Conservation (phyloP, 2,329 filamentous ascomycete genomes). For the Magnaporthiopsis incrustans region DNA sequence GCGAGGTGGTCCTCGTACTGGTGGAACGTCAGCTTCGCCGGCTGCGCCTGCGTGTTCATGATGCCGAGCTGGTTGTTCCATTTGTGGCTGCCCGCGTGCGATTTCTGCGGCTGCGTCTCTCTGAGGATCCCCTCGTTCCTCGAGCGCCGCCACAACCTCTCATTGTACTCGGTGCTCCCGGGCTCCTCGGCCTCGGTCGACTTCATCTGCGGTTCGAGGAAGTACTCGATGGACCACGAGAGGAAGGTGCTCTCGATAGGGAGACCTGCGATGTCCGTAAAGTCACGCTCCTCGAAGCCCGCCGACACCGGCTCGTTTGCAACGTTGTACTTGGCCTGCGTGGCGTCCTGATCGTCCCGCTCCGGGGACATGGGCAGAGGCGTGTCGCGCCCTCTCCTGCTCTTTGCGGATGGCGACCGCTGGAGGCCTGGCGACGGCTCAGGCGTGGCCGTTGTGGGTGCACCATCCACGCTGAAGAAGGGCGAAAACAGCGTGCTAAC, state of each 20-base stretch:
- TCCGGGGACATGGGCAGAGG: slow-evolving; percentile 53
- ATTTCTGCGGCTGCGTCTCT: slow-evolving; percentile 89
- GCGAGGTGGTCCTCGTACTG: slow-evolving; percentile 96
- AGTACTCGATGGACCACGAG: slow-evolving; percentile 96
- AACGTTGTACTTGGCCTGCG: slow-evolving; percentile 64
- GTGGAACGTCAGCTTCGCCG: slow-evolving; percentile 89
- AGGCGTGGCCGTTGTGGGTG: slow-evolving; percentile 25
- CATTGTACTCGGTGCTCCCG: slow-evolving; percentile 92
- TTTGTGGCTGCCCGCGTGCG: slow-evolving; percentile 72
- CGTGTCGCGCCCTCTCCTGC: slow-evolving; percentile 30
- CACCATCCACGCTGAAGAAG: slow-evolving; percentile 38
- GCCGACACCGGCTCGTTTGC: slow-evolving; percentile 75
- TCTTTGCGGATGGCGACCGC: slow-evolving; percentile 30
- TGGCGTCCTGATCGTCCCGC: slow-evolving; percentile 60
- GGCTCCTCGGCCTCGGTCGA: slow-evolving; percentile 92
- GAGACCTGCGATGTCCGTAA: slow-evolving; percentile 51
- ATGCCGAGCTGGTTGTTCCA: slow-evolving; percentile 82
- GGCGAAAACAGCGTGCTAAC: slow-evolving; percentile 56
- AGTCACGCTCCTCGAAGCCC: slow-evolving; percentile 57
- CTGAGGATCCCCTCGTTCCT: slow-evolving; percentile 88
- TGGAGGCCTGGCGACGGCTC: slow-evolving; percentile 25
- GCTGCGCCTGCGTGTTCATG: slow-evolving; percentile 83
- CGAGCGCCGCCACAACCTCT: slow-evolving; percentile 83
- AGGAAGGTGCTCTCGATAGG: slow-evolving; percentile 79
- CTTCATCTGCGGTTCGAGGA: slow-evolving; percentile 97